Evolutionary conservation across 202 grass and related monocot species (phyloP), one percentile per base, ranked within the genome.

Genomic region (Eragrostis tef): DNA sequence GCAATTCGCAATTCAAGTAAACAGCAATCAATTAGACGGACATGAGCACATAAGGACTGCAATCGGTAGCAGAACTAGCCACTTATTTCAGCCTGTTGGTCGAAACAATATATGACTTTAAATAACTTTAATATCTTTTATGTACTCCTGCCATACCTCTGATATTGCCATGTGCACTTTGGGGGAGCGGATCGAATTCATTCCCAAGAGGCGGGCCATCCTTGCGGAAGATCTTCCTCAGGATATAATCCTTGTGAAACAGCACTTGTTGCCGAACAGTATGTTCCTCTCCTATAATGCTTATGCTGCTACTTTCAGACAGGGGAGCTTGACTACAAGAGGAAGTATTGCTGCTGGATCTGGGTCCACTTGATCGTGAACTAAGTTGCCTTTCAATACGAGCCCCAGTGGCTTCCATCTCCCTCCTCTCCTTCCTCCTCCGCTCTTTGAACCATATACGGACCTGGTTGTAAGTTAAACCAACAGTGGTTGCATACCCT

Each of bases 401-500:
- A 59, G 57, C 49, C 25, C 61, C 79, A 29, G 59, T 25, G 64
- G 69, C 60, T 82, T 87, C 85, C 49, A 57, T 87, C 67, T 90
- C 74, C 84, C 51, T 93, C 78, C 86, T 96, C 57, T 93, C 87
- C 88, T 96, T 99, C 78, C 97, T 93, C 90, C 97, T 99, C 83
- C 91, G 90, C 70, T 99, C 93, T 83, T 88, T 86, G 89, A 99
- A 99, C 97, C 97, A 99, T 45, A 90, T 87, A 39, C 88, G 90
- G 7, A 99, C 86, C 76, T 99, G 97, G 63, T 17, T 94, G 83
- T 94, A 90, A 70, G 97, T 81, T 58, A 99, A 84, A 80, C 86
- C 87, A 26, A 96, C 83, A 67, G 74, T 87, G 47, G 82, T 49
- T 39, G 97, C 93, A 78, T 90, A 93, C 80, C 87, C 82, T 60